Evolutionary conservation across 352 stramenopile species (phyloP), one percentile per base, ranked within the genome.

Genomic region (Globisporangium paroecandrum): DNA sequence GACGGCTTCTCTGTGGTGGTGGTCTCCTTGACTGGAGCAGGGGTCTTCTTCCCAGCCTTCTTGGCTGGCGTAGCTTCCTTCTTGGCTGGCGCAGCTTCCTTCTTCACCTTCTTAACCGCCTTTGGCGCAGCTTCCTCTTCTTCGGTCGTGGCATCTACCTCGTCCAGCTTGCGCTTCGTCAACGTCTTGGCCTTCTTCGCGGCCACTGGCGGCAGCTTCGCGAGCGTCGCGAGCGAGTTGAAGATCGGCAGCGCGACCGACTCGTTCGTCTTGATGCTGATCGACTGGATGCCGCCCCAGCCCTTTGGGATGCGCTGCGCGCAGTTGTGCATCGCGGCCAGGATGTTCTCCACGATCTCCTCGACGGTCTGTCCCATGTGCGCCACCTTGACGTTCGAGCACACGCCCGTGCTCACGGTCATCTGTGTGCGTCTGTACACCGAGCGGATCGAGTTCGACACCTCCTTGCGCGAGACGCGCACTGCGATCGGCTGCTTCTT

Each of bases 231-330:
- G 32, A 93, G 75, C 24, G 83, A 71, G 64, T 97, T 98, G 73
- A 97, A 98, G 53, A 98, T 82, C 29, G 93, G 94, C 57, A 98
- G 73, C n/a, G 89, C 77, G 10, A 97, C 77, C 67, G 89, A 97
- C 38, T 93, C 77, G 29, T 73, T 79, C 9, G 90, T 97, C 81
- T 98, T 98, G 69, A 98, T 76, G 62, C 73, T 88, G 79, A 98
- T 97, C 36, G 89, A 93, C 76, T 96, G 89, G 58, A 98, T 86
- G 76, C 97, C 97, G 56, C 85, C 81, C 94, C 94, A 98, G 54
- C 87, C 83, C 57, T 94, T 93, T 43, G 89, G 83, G 29, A 98
- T 85, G 63, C 96, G 89, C 6, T 70, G 75, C 20, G 83, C 78
- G 62, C 83, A 87, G 53, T 82, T 82, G 73, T 92, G 87, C 75